Evolutionary conservation across 345 rosid species (phyloP).

Genomic region (Clausena lansium): DNA sequence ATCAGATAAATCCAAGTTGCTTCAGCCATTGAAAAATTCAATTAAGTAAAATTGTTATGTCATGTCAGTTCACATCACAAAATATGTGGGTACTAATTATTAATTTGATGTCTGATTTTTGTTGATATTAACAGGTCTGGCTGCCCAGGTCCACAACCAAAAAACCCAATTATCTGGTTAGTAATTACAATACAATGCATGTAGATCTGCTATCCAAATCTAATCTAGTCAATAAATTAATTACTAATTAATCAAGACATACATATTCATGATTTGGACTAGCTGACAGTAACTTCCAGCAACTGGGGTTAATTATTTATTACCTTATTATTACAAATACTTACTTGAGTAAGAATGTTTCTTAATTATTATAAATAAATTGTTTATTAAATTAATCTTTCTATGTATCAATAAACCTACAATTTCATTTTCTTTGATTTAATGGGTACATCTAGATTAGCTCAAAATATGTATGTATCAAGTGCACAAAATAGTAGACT

Average conservation of each 20-base stretch:
- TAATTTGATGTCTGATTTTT: background rate
- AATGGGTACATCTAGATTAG: background rate
- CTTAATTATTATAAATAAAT: too few relatives aligned
- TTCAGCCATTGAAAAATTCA: background rate
- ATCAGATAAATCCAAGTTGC: background rate
- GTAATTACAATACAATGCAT: conserved; percentile 2
- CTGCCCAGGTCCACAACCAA: background rate
- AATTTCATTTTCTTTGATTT: background rate
- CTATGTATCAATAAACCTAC: background rate
- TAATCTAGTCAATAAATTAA: background rate
- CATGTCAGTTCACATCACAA: background rate
- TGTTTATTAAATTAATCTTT: too few relatives aligned
- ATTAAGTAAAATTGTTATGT: background rate
- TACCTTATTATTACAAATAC: background rate
- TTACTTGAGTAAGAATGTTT: background rate
- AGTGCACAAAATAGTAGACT: background rate
- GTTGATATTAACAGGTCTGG: background rate
- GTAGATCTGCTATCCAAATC: background rate
- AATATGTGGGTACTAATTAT: background rate
- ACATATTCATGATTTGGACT: conserved; percentile 3
- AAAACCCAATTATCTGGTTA: background rate
- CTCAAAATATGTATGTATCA: background rate
- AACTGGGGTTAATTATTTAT: background rate
- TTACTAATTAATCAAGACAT: background rate
- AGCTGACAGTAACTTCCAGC: background rate